These are phyloP conservation scores for Capsella rubella DNA, from an alignment of 441 rosid species.

Conservation along the genomic window DNA sequence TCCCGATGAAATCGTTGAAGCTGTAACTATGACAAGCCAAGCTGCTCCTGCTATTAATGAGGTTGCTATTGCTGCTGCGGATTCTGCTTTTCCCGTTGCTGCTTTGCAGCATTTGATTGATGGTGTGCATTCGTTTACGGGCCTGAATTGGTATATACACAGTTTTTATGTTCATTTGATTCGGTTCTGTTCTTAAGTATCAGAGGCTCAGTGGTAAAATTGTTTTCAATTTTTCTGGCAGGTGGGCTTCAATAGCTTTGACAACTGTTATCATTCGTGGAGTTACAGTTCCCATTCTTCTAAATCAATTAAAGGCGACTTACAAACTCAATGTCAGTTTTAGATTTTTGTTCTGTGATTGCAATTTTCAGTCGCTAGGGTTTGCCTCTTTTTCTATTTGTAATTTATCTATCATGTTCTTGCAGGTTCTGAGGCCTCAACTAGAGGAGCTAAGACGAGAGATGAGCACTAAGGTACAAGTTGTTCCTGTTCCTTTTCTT, in stretches of 20 bases:
- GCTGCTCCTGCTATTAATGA: conserved; percentile 48
- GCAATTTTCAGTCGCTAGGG: not conserved
- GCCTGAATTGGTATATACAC: conserved; percentile 52
- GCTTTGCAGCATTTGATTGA: conserved; percentile 57
- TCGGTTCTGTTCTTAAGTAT: not conserved
- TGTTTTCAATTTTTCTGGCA: conserved; percentile 24
- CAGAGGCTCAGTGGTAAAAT: not conserved
- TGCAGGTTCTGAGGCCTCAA: conserved; percentile 46
- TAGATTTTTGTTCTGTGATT: conserved; percentile 2
- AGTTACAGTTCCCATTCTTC: conserved; percentile 52
- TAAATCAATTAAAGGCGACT: conserved; percentile 57
- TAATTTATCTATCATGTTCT: conserved; percentile 15
- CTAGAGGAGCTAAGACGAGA: conserved; percentile 46
- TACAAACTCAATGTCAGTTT: conserved; percentile 53
- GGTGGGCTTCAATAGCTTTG: conserved; percentile 63
- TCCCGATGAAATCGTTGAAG: conserved; percentile 36
- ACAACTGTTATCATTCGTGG: conserved; percentile 60
- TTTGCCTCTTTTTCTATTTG: conserved; percentile 4
- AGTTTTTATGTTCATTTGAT: not conserved
- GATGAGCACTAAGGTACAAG: conserved; percentile 44
- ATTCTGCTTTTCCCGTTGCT: conserved; percentile 57
- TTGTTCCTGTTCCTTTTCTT: conserved; percentile 12
- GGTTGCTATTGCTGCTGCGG: conserved; percentile 64
- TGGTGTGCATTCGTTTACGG: conserved; percentile 55
- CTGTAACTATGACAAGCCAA: conserved; percentile 32